These are phyloP conservation scores for Marsdenia floribunda DNA, from an alignment of 257 asterid genomes.

Conservation along the genomic window DNA sequence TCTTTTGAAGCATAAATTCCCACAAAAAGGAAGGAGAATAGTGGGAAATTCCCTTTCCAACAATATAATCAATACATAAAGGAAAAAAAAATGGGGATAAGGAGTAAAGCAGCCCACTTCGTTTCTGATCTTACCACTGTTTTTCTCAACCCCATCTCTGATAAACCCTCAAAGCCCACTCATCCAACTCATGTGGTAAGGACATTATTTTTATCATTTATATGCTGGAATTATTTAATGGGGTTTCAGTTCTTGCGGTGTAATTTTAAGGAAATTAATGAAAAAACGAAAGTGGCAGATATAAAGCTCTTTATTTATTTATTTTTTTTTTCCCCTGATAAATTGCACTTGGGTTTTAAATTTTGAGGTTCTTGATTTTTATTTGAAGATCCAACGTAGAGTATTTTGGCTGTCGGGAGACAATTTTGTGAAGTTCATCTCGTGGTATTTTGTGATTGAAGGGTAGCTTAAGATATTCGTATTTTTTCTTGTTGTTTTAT, in stretches of 20 bases:
- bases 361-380: not conserved
- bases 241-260: not conserved
- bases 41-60: not conserved
- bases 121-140: constrained; percentile 90
- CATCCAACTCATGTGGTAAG: constrained; percentile 41
- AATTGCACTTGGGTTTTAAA: not conserved
- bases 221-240: not conserved
- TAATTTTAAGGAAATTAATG: not conserved
- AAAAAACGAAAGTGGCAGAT: no score
- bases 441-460: not conserved
- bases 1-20: constrained; percentile 4
- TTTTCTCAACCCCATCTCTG: constrained; percentile 80
- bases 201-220: not conserved
- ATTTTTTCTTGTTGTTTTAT: not conserved
- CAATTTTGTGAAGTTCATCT: not conserved
- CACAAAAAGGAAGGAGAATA: not conserved
- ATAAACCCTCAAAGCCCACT: constrained; percentile 48
- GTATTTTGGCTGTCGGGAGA: not conserved
- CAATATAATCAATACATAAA: constrained; percentile 13
- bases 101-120: constrained; percentile 90
- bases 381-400: not conserved
- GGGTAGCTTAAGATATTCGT: not conserved
- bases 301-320: not conserved
- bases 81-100: constrained; percentile 44
- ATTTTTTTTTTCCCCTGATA: not conserved